Percentiles rank a stretch among this genome's conserved stretches.
These are phyloP conservation scores for Phytopythium montanum DNA, from an alignment of 352 stramenopile species.

Conservation along the genomic window DNA sequence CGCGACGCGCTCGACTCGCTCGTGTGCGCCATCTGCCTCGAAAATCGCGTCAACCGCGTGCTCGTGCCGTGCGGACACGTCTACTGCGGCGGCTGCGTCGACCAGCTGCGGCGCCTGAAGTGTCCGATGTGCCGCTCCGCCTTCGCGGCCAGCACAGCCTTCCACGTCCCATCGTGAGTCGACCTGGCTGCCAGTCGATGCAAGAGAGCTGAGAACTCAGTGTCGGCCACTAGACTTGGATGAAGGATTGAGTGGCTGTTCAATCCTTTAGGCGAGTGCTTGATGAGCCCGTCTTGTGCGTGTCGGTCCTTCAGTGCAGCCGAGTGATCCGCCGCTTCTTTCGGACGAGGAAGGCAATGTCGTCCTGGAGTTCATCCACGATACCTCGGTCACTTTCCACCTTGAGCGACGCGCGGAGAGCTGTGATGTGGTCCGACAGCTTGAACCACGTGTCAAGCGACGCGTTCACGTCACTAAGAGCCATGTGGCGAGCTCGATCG, in stretches of 20 bases:
- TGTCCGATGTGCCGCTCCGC: conserved; percentile 69
- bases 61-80: conserved; percentile 83
- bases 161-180: conserved; percentile 60
- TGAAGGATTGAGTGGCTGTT: neutral
- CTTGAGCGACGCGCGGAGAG: neutral
- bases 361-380: neutral
- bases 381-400: neutral
- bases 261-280: neutral
- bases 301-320: neutral
- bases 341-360: conserved; percentile 6
- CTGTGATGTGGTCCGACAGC: conserved; percentile 5
- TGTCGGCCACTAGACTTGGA: neutral
- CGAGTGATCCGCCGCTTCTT: conserved; percentile 1
- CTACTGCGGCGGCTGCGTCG: conserved; percentile 67
- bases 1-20: conserved; percentile 73
- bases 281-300: neutral
- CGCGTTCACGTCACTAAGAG: neutral
- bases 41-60: conserved; percentile 78
- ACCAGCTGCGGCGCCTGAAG: conserved; percentile 50
- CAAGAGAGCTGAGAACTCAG: neutral
- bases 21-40: conserved; percentile 76
- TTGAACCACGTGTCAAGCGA: conserved; percentile 4
- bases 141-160: conserved; percentile 55
- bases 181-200: too few species aligned
- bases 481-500: too few species aligned